phyloP scores from a whole-genome alignment of 345 rosid species.

The Salix dunnii region DNA sequence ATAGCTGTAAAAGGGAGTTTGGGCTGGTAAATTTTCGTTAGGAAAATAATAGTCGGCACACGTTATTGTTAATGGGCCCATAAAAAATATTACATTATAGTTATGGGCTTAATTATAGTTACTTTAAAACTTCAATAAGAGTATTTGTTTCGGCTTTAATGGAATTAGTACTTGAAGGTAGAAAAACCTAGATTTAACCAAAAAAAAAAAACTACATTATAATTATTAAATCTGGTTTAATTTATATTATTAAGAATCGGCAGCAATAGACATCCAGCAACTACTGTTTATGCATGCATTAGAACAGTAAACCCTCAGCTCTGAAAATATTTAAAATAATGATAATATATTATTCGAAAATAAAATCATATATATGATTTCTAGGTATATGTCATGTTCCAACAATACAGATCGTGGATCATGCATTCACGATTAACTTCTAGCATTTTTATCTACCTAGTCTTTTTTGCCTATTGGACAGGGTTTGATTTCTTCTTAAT shows the following conservation, averaged over 20 bases:
- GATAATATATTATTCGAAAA: no score
- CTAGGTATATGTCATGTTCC: neutral
- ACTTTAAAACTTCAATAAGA: neutral
- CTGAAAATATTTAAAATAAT: neutral
- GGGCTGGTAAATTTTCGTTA: neutral
- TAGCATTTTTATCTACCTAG: no score
- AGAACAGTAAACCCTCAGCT: neutral
- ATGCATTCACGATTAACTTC: no score
- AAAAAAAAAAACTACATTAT: no score
- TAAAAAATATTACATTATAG: neutral
- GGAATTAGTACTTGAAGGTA: neutral
- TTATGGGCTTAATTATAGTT: neutral
- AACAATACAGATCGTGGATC: neutral
- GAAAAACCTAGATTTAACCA: neutral
- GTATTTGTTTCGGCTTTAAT: neutral
- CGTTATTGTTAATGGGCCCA: neutral
- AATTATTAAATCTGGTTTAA: no score
- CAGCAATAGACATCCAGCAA: no score
- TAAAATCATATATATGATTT: neutral
- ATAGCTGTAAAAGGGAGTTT: neutral
- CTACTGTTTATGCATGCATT: no score
- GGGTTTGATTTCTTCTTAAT: no score
- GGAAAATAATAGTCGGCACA: neutral
- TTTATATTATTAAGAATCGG: no score
- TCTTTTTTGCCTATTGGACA: neutral